phyloP scores from a whole-genome alignment of 495 filamentous ascomycete species.

The Halenospora varia region DNA sequence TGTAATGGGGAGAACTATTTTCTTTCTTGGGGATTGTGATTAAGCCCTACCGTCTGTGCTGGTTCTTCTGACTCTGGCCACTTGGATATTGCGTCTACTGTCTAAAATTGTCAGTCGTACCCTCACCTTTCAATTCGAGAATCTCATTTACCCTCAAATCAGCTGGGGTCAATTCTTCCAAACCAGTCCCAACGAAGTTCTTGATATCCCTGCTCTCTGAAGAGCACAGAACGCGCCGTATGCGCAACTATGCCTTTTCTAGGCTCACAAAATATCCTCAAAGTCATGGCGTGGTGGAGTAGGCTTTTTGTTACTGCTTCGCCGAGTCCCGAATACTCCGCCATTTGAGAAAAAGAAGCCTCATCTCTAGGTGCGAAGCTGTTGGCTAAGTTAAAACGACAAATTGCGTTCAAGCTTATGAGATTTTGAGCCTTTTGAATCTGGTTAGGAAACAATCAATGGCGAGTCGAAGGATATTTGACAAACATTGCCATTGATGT shows the following conservation, averaged over 20 bases:
- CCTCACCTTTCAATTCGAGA: not conserved
- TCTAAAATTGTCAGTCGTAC: not conserved
- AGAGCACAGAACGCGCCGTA: slow-evolving; percentile 40
- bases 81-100: slow-evolving; percentile 21
- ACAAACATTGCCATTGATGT: not conserved
- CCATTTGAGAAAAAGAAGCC: slow-evolving; percentile 35
- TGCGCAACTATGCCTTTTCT: slow-evolving; percentile 43
- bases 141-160: not conserved
- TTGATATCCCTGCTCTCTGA: slow-evolving; percentile 36
- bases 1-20: no score
- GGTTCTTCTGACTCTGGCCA: slow-evolving; percentile 27
- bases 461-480: no score
- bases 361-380: no score
- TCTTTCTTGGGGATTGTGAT: no score
- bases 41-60: slow-evolving; percentile 16
- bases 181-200: slow-evolving; percentile 43
- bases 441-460: no score
- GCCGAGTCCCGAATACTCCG: slow-evolving; percentile 33
- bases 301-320: slow-evolving; percentile 41
- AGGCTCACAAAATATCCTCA: slow-evolving; percentile 49
- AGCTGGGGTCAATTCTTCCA: slow-evolving; percentile 45
- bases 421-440: no score
- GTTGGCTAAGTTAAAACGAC: no score
- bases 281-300: slow-evolving; percentile 48
- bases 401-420: no score